Evolutionary conservation across 1,284 basidiomycete species (phyloP), one percentile per base, ranked within the genome.

Genomic region (Amylostereum areolatum): DNA sequence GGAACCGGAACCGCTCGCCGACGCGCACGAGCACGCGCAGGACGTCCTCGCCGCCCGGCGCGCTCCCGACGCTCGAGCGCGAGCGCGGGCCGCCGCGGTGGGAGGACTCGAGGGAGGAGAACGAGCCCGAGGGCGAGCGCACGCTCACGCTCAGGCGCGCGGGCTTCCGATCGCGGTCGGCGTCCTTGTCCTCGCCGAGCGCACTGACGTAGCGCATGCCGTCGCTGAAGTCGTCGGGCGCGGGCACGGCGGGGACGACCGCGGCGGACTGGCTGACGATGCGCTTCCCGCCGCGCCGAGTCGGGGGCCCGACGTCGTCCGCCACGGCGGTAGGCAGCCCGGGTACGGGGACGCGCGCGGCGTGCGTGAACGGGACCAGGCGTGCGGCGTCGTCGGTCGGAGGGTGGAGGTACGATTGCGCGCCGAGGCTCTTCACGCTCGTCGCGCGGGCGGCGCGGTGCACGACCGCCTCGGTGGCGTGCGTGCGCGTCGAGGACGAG

Each of bases 331-430:
- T 63, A 45, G 70, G 52, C 54, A 66, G 52, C 47, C 67, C 72
- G 35, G 83, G 80, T 3, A 78, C 70, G 32, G 83, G 83, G 25
- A 86, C 83, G n/a, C 81, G 78, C 30, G 75, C 73, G 27, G 82
- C 78, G 55, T 77, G 79, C 4, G 80, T 86, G 60, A 90, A 88
- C 36, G 81, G 83, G 30, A 89, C 85, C n/a, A 90, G 64, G 29
- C 83, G 75, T 36, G 59, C 51, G 32, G 56, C 54, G 28, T 47
- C 52, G 30, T 66, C 66, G 1, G 61, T 56, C 33, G 57, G 62
- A 18, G 64, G 66, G 45, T 63, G 59, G 31, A 62, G 61, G 2
- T 73, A 72, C 34, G 64, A 49, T 70, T 18, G 54, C 57, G 47
- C 66, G 67, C 31, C 61, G 56, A 65, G 68, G 53, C 77, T 78